These are phyloP conservation scores for Selenicereus undatus DNA, from an alignment of 148 eudicot species.

Conservation along the genomic window DNA sequence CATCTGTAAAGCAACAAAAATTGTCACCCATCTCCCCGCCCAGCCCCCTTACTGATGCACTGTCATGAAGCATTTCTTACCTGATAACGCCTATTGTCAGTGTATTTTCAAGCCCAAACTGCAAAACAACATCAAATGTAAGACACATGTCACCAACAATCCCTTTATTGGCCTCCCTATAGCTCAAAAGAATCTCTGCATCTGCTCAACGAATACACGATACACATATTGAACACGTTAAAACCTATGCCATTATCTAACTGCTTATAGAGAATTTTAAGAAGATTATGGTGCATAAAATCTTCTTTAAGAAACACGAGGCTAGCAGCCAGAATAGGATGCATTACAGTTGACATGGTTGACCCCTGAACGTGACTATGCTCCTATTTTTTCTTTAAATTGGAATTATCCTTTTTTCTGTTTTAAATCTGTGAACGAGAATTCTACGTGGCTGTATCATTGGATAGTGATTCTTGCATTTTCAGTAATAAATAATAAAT, in stretches of 20 bases:
- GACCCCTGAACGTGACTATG: background rate
- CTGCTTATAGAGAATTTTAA: background rate
- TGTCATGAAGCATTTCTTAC: slow-evolving; percentile 30
- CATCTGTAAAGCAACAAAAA: background rate
- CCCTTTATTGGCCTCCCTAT: background rate
- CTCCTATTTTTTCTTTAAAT: too few relatives aligned
- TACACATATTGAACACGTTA: background rate
- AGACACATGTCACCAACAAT: slow-evolving; percentile 8
- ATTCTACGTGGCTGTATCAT: background rate
- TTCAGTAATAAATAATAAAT: background rate
- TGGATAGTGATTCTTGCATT: background rate
- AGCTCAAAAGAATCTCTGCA: background rate
- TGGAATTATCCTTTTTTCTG: background rate
- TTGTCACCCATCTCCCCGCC: background rate
- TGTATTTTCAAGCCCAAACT: slow-evolving; percentile 89
- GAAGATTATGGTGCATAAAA: background rate
- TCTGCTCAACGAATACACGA: background rate
- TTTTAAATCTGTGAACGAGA: background rate
- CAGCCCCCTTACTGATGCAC: background rate
- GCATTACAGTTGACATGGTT: background rate
- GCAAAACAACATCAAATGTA: slow-evolving; percentile 22
- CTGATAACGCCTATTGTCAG: slow-evolving; percentile 90
- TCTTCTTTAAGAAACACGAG: background rate
- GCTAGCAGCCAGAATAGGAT: background rate
- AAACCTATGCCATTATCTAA: background rate